Percentiles rank a stretch among this genome's conserved stretches.
These are phyloP conservation scores for Chamaecyparis obtusa DNA, from an alignment of 75 land plant genomes.

Conservation along the genomic window DNA sequence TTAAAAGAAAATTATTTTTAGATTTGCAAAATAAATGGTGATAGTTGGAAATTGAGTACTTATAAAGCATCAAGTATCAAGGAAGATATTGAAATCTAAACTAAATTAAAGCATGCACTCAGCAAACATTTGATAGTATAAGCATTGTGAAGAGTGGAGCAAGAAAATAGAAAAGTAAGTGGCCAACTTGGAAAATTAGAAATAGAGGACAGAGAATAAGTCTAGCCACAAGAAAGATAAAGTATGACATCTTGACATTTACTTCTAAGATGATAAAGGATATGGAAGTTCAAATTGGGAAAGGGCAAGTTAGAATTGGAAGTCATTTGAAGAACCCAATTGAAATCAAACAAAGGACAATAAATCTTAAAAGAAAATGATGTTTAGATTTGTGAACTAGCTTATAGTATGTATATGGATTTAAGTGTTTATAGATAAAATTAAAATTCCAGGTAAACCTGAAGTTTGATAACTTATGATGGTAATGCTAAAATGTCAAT, in stretches of 20 bases:
- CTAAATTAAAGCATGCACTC: neutral
- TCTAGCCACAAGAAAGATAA: neutral
- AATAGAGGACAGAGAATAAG: neutral
- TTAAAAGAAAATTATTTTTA: too few relatives aligned
- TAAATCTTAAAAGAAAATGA: too few relatives aligned
- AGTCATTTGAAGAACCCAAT: neutral
- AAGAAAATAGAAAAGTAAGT: too few relatives aligned
- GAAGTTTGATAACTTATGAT: neutral
- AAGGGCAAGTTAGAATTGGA: neutral
- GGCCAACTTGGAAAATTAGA: neutral
- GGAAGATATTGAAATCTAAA: neutral
- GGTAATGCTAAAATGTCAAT: neutral
- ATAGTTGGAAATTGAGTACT: neutral
- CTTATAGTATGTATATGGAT: neutral
- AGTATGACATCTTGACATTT: neutral
- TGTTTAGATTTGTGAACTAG: neutral
- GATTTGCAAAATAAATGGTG: neutral
- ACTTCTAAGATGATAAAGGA: neutral
- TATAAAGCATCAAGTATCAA: too few relatives aligned
- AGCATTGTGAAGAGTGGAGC: neutral
- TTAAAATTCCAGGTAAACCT: neutral
- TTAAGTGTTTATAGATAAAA: neutral
- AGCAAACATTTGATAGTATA: neutral
- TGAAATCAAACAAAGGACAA: neutral
- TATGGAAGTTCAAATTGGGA: neutral